These are phyloP conservation scores for Blastocystis sp. DNA, from an alignment of 352 stramenopile species.

Conservation along the genomic window DNA sequence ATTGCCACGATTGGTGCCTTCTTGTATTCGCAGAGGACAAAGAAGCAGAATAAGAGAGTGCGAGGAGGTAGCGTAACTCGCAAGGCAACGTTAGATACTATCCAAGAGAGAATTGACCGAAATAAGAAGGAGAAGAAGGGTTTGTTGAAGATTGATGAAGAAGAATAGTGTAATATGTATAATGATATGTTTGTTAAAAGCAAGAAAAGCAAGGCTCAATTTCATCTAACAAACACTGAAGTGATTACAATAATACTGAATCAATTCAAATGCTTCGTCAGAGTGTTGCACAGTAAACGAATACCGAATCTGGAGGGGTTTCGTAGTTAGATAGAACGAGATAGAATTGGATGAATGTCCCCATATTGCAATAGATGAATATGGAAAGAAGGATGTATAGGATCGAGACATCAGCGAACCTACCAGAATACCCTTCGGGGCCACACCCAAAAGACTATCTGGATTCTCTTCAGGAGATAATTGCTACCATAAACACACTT, in stretches of 20 bases:
- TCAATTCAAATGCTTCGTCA: background rate
- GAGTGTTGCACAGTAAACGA: background rate
- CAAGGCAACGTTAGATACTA: too few species aligned
- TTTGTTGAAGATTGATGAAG: background rate
- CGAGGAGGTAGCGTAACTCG: too few species aligned
- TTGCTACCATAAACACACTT: slow-evolving; percentile 1
- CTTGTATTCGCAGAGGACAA: too few species aligned
- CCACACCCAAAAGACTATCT: background rate
- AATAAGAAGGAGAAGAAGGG: background rate
- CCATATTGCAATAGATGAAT: background rate
- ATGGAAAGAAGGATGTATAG: slow-evolving; percentile 13
- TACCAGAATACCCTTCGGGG: background rate
- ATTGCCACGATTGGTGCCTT: too few species aligned
- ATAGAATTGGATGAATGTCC: background rate
- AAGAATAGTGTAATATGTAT: background rate
- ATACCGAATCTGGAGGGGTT: background rate
- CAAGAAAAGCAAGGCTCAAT: background rate
- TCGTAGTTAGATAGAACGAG: slow-evolving; percentile 38
- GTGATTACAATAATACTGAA: slow-evolving; percentile 7
- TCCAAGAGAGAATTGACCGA: too few species aligned
- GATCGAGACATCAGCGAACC: background rate
- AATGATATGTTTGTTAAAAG: background rate
- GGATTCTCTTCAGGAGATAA: background rate
- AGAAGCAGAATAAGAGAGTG: too few species aligned
- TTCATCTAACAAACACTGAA: background rate